These are phyloP conservation scores for Xylaria longipes DNA, from an alignment of 495 filamentous ascomycete genomes.

Conservation along the genomic window DNA sequence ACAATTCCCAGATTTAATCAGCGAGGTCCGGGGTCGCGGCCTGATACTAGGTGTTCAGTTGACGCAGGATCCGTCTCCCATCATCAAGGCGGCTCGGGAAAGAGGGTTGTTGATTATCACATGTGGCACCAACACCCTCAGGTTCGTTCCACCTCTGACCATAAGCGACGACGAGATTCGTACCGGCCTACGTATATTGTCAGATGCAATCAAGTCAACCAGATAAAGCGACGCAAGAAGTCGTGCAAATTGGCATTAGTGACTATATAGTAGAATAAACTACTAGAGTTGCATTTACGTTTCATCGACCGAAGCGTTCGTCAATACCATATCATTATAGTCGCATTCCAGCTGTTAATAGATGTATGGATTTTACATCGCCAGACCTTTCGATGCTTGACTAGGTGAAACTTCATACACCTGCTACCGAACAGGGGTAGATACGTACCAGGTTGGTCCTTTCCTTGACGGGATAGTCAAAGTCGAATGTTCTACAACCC, in stretches of 20 bases:
- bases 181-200: slow-evolving; percentile 76
- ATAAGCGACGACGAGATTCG: slow-evolving; percentile 79
- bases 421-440: neutral
- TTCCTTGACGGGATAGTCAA: neutral
- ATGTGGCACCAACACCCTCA: slow-evolving; percentile 83
- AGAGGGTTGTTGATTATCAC: slow-evolving; percentile 89
- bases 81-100: slow-evolving; percentile 87
- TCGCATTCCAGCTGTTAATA: neutral
- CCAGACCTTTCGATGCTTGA: slow-evolving; percentile 2
- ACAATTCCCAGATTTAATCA: slow-evolving; percentile 73
- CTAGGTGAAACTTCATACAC: neutral
- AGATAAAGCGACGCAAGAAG: slow-evolving; percentile 23
- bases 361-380: neutral
- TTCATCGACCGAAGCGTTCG: neutral
- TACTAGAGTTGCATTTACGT: neutral
- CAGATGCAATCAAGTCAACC: slow-evolving; percentile 68
- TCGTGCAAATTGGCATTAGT: neutral
- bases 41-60: slow-evolving; percentile 88
- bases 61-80: slow-evolving; percentile 66
- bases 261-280: slow-evolving; percentile 8
- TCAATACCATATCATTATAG: neutral
- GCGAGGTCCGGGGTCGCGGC: slow-evolving; percentile 81
- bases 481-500: slow-evolving; percentile 2
- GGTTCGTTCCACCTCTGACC: slow-evolving; percentile 84
- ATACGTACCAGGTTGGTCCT: neutral